A percentile compares a stretch with the other conserved stretches of the same genome.
These are phyloP conservation scores for Aristolochia contorta DNA, from an alignment of 164 flowering plant species.

Conservation along the genomic window DNA sequence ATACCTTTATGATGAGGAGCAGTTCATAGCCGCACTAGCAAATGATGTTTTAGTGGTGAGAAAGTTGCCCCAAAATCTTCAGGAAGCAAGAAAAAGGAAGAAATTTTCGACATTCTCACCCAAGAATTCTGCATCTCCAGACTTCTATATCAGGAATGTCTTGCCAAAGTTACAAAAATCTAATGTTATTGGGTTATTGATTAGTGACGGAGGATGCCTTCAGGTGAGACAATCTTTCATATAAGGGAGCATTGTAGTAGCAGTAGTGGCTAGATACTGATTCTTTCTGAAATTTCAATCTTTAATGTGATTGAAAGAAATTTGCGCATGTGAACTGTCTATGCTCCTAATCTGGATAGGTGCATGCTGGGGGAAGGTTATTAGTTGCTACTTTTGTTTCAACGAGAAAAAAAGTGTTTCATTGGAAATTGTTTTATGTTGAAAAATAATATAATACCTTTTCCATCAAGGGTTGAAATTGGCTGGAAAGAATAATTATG, in stretches of 20 bases:
- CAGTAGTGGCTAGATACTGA: too few species aligned
- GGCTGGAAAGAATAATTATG: too few species aligned
- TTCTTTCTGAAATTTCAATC: too few species aligned
- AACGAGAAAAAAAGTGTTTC: too few species aligned
- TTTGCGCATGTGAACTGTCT: too few species aligned
- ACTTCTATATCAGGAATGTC: slow-evolving; percentile 48
- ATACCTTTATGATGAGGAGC: slow-evolving; percentile 84
- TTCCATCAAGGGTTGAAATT: too few species aligned
- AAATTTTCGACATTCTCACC: slow-evolving; percentile 61
- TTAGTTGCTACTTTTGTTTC: too few species aligned
- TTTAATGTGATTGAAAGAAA: too few species aligned
- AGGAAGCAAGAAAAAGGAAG: slow-evolving; percentile 54
- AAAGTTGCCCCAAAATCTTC: slow-evolving; percentile 61
- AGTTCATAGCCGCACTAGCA: slow-evolving; percentile 64
- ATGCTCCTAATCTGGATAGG: too few species aligned
- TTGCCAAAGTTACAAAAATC: slow-evolving; percentile 54
- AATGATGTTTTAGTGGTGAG: slow-evolving; percentile 66
- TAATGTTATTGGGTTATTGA: slow-evolving; percentile 62
- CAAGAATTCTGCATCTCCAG: slow-evolving; percentile 50
- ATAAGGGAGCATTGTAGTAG: not conserved
- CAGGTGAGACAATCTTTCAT: slow-evolving; percentile 46
- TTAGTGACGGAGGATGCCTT: slow-evolving; percentile 74
- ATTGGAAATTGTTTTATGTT: too few species aligned
- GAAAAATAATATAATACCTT: too few species aligned
- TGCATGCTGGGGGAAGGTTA: too few species aligned